phyloP scores from a whole-genome alignment of 495 filamentous ascomycete species.

The Talaromyces wortmannii region DNA sequence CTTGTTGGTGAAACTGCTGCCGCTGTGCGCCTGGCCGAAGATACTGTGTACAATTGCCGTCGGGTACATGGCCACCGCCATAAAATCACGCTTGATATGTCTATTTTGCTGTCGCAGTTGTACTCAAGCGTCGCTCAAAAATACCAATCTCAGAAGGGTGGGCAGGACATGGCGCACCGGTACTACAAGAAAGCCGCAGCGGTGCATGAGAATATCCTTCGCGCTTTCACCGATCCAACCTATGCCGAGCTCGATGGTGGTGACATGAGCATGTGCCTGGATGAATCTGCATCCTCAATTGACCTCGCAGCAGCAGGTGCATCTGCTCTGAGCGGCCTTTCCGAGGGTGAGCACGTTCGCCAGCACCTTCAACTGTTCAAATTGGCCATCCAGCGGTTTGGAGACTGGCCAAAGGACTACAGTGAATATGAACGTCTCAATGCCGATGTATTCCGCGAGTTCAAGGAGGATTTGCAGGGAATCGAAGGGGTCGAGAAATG shows the following conservation, averaged over 20 bases:
- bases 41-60: conserved; percentile 35
- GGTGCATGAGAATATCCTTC: conserved; percentile 32
- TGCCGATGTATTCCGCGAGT: conserved; percentile 10
- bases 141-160: conserved; percentile 22
- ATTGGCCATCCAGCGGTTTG: conserved; percentile 29
- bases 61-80: conserved; percentile 30
- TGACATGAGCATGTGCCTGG: conserved; percentile 8
- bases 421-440: conserved; percentile 21
- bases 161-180: conserved; percentile 25
- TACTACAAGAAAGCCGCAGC: conserved; percentile 34
- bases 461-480: conserved; percentile 18
- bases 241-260: conserved; percentile 19
- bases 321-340: conserved; percentile 2
- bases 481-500: conserved; percentile 30
- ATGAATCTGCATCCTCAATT: conserved; percentile 8
- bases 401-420: conserved; percentile 34
- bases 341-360: conserved; percentile 23
- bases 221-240: conserved; percentile 23
- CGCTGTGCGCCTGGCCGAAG: conserved; percentile 30
- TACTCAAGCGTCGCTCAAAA: conserved; percentile 28
- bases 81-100: conserved; percentile 28
- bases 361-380: conserved; percentile 31
- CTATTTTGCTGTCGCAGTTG: conserved; percentile 28
- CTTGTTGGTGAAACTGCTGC: conserved; percentile 20
- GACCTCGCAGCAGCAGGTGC: conserved; percentile 5